Evolutionary conservation across 495 filamentous ascomycete species (phyloP).

Genomic region (Hyphodiscus hymeniophilus): DNA sequence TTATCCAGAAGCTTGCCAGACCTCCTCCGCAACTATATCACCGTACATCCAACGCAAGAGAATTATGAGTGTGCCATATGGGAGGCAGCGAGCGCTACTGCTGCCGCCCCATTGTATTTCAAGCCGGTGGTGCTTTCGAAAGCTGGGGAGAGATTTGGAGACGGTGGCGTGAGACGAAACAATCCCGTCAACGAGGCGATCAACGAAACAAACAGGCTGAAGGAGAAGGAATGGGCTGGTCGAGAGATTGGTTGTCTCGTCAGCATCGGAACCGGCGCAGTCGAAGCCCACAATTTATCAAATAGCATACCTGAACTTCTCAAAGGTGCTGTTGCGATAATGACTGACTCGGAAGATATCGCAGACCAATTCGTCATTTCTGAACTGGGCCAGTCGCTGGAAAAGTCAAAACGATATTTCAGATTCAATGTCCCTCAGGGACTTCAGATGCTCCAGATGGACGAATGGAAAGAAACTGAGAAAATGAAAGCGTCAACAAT

Average conservation of each 20-base stretch:
- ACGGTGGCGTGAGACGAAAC: conserved; percentile 15
- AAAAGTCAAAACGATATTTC: neutral
- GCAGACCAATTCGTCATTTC: neutral
- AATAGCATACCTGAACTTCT: neutral
- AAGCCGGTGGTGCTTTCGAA: conserved; percentile 8
- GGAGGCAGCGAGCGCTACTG: conserved; percentile 43
- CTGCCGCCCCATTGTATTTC: conserved; percentile 44
- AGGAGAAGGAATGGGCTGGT: neutral
- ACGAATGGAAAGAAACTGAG: too few relatives aligned
- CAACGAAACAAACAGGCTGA: neutral
- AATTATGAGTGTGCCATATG: conserved; percentile 26
- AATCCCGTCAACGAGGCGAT: conserved; percentile 7
- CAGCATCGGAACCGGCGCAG: neutral
- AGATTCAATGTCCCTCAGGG: too few relatives aligned
- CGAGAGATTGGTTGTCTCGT: neutral
- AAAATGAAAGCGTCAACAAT: too few relatives aligned
- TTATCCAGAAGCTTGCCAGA: too few relatives aligned
- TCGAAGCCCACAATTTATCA: neutral
- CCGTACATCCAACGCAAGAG: neutral
- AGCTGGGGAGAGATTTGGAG: conserved; percentile 4
- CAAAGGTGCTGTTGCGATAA: neutral
- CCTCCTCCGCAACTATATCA: neutral
- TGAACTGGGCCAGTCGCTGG: neutral
- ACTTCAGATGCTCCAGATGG: too few relatives aligned
- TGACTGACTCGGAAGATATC: neutral